Base-by-base conservation (phyloP, 169 alveolate genomes). In the Prorocentrum cordatum region DNA sequence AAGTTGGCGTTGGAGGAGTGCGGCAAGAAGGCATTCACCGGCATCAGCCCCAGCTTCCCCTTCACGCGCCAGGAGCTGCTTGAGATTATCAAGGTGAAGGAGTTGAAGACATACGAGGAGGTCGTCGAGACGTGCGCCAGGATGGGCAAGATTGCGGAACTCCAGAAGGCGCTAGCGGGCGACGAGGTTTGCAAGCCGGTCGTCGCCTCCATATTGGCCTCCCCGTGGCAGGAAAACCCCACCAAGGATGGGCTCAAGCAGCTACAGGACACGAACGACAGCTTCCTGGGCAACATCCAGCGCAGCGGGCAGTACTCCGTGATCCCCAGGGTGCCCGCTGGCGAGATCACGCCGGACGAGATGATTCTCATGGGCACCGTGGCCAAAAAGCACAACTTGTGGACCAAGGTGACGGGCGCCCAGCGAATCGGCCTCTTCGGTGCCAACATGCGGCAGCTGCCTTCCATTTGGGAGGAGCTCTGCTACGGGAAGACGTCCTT, bases 241-340 rank as follows among this genome's bases (percentile, higher is more conserved):
- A 38, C 39, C 27, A n/a, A 3, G 45, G 10, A 20, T 14, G 27
- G 71, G 14, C 90, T 77, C 4, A 67, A 80, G 26, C 77, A 58
- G 35, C 35, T 80, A 14, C 90, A 80, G 67, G 90, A 80, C 54
- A 80, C 72, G 61, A 75, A 47, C 59, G 80, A 50, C 32, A 54
- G 86, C 20, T 75, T 50, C 58, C 26, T 75, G 86, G 89, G 77
- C 77, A 79, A 79, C 89, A 79, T 79, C 66, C 89, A 79, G 77
- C 32, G 61, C 32, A 59, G 62, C 14, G 89, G 89, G 35, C 58
- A 75, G 42, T 79, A 79, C 77, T 54, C 73, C 6, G 89, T 79
- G 31, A 79, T 79, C 66, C 89, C 89, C 2, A 75, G 89, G 22
- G 32, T 68, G 47, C 54, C 89, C 22, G 77, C 77, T 12, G 89